Evolutionary conservation across 306 rosid genomes (phyloP), one percentile per base, ranked within the genome.

Genomic region (Rubus parviflorus): DNA sequence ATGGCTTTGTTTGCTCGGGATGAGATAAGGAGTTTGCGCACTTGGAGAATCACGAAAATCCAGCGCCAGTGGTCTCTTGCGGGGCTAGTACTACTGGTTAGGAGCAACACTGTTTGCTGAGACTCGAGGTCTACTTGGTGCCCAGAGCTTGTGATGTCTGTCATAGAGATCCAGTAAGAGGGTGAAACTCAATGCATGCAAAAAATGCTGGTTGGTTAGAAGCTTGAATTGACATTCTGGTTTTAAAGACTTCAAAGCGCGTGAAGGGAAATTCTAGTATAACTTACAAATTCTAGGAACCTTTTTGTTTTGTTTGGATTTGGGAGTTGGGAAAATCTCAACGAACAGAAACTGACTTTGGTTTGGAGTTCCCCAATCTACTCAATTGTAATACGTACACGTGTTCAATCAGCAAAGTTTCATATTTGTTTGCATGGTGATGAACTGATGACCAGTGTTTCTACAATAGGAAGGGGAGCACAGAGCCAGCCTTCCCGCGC

Each of bases 41-140:
- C 65, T 65, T 53, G 60, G 13, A 69, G 47, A 7, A 77, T 57
- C 13, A 43, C 35, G 6, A 40, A 43, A 23, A 68, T 16, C 38
- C 37, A n/a, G 6, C 61, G 75, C 81, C 75, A 77, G 60, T 8
- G 20, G 42, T 38, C 19, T 49, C 73, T 76, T 38, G 15, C 12
- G 4, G 65, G 30, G 17, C 14, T 25, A 13, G 15, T 8, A 3
- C 35, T 42, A n/a, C n/a, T 43, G 10, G 42, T 47, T 46, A 46
- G 6, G 20, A 52, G 52, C 52, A 53, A 38, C 35, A 7, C 58
- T 14, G 20, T 43, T 22, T 53, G 68, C 61, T 70, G 81, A 14
- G 76, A 70, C 76, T 70, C 76, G 5, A 70, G 54, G 30, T 70
- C 71, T 5, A 8, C 25, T 14, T 23, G 49, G 12, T 30, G 70